Evolutionary conservation across 495 filamentous ascomycete genomes (phyloP), one percentile per base, ranked within the genome.

Genomic region (Rusavskia elegans): DNA sequence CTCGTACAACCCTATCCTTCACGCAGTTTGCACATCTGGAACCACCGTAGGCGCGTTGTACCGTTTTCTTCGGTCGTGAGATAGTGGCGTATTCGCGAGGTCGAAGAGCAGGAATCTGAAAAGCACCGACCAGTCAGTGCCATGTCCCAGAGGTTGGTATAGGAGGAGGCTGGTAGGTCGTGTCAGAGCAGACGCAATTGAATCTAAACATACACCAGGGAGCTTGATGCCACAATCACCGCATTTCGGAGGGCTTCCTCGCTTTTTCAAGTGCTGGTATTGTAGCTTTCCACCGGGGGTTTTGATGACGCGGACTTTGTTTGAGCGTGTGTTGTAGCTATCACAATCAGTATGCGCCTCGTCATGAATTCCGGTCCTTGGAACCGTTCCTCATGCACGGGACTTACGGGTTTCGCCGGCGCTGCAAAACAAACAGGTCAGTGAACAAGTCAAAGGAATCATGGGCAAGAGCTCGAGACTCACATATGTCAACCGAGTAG

Each of bases 201-300:
- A 14, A 8, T 6, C 0, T 20, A 8, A 42, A 42, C 39, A 10
- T 19, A 94, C 87, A 68, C 89, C 89, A 61, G 87, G 80, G 63
- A 95, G 80, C 76, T 95, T 95, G 74, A 82, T 82, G 64, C 89
- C 89, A 67, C 92, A 96, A 78, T 96, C 92, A 80, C 92, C 92
- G 69, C 92, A 99, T 77, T 97, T 97, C 63, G 92, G 90, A 60
- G 87, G 81, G 63, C 85, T 89, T 59, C 87, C 89, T 72, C 82
- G 83, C 84, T 97, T 97, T 84, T 96, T 96, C 77, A 94, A 87
- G 82, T 97, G 89, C 60, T 96, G 86, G 65, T 94, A 83, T 65
- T 89, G 84, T 57, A 94, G 82, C 68, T 87, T 76, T 66, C 92
- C 92, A 68, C 92, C 92, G 53, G 92, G 92, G 55, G 92, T 98